These are phyloP conservation scores for Cyberlindnera bimundalis DNA, from an alignment of 805 yeast genomes.

Conservation along the genomic window DNA sequence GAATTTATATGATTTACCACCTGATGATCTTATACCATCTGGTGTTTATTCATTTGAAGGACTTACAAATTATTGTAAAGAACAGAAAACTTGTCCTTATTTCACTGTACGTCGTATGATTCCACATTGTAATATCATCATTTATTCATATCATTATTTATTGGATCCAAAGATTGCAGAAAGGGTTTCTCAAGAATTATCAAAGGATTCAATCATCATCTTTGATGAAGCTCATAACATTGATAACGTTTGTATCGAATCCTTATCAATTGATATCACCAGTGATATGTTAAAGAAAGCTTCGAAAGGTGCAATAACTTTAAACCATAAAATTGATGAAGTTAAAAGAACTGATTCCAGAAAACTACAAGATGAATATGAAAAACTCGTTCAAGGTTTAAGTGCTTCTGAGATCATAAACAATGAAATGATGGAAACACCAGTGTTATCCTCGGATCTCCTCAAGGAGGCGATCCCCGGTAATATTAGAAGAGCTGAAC, in stretches of 20 bases:
- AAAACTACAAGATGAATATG: slow-evolving; percentile 85
- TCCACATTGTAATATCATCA: slow-evolving; percentile 86
- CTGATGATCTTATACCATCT: slow-evolving; percentile 81
- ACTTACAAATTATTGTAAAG: slow-evolving; percentile 71
- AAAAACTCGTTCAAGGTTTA: slow-evolving; percentile 83
- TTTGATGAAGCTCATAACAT: slow-evolving; percentile 99
- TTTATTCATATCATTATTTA: slow-evolving; percentile 94
- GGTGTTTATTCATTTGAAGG: slow-evolving; percentile 96
- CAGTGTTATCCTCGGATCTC: slow-evolving; percentile 80
- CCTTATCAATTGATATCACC: slow-evolving; percentile 85
- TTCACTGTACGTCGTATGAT: slow-evolving; percentile 98
- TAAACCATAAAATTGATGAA: slow-evolving; percentile 78
- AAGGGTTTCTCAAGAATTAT: slow-evolving; percentile 86
- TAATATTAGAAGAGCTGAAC: slow-evolving; percentile 94
- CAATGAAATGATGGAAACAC: slow-evolving; percentile 76
- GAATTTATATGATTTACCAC: slow-evolving; percentile 80
- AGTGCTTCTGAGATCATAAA: slow-evolving; percentile 72
- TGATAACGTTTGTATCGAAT: slow-evolving; percentile 97
- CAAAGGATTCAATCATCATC: slow-evolving; percentile 89
- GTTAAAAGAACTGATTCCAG: slow-evolving; percentile 81
- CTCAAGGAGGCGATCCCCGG: slow-evolving; percentile 95
- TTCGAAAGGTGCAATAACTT: slow-evolving; percentile 75
- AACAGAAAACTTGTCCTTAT: slow-evolving; percentile 86
- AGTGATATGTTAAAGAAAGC: slow-evolving; percentile 87
- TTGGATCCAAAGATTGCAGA: slow-evolving; percentile 97